Base-by-base conservation (phyloP, 768 basidiomycete genomes). In the Phylloporus sp. region DNA sequence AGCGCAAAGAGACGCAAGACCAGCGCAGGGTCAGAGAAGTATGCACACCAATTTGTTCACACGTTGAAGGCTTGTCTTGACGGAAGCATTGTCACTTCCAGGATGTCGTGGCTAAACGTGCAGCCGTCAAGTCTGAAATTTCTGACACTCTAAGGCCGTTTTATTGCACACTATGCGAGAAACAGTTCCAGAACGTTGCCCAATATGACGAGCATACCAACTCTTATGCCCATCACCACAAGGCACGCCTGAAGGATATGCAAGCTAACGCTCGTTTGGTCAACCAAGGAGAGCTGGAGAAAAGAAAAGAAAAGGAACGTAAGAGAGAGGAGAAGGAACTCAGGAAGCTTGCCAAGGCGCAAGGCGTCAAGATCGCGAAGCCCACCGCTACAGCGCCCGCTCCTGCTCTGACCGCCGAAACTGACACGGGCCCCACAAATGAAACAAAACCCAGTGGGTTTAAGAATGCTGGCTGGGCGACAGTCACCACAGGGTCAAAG, bases 131-230 rank as follows among this genome's bases (percentile, higher is more conserved):
- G 59, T 76, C 75, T 24, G 87, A 92, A 64, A 81, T 93, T 27
- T 80, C 78, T 2, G 76, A 76, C 43, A 82, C 83, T 5, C 76
- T 92, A 42, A 77, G 77, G 28, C 76, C 87, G 9, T 92, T 92
- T 69, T 91, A 91, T 64, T 93, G 91, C 65, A 70, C 75, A 23
- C 76, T 91, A 18, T 93, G 91, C 72, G 88, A 91, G 55, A 91
- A 91, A 65, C 91, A 93, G 65, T 92, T 91, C 72, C 79, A 84
- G 66, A 92, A 79, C 44, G 87, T 92, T 18, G 83, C 88, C 0
- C 90, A 91, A 61, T 93, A 88, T 59, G 91, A 92, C 57, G 91
- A 92, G 61, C 91, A 93, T 68, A 88, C 87, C 48, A 92, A 91
- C 61, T 91, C 91, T 7, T 91, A 91, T 58, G 87, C 88, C 0